phyloP scores from a whole-genome alignment of 2,329 filamentous ascomycete genomes.

The Alternaria novae-zelandiae region DNA sequence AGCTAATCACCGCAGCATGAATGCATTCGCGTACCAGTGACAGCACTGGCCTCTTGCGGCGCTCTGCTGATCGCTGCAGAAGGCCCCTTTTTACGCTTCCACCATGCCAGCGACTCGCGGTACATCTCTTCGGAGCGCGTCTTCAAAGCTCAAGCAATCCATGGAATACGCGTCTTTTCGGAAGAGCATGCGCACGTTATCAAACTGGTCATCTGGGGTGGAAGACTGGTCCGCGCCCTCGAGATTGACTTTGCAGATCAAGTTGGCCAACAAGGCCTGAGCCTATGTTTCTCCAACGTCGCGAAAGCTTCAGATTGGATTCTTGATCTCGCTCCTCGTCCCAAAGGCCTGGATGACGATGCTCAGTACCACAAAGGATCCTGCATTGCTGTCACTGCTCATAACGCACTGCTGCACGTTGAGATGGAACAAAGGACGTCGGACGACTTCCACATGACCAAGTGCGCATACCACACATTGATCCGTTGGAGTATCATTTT shows the following conservation, averaged over 20 bases:
- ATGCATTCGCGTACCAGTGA: conserved; percentile 52
- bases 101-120: conserved; percentile 34
- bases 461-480: conserved; percentile 2
- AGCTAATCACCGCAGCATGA: conserved; percentile 43
- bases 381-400: conserved; percentile 71
- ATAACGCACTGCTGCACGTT: conserved; percentile 77
- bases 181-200: conserved; percentile 24
- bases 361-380: conserved; percentile 3
- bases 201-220: conserved; percentile 46
- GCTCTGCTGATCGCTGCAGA: conserved; percentile 51
- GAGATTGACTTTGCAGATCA: conserved; percentile 25
- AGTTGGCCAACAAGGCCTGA: conserved; percentile 30
- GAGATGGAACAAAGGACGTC: conserved; percentile 20
- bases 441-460: neutral
- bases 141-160: conserved; percentile 73
- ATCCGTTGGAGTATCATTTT: neutral
- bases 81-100: conserved; percentile 51
- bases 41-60: conserved; percentile 50
- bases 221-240: conserved; percentile 56
- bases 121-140: conserved; percentile 53
- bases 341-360: conserved; percentile 15
- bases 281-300: conserved; percentile 25
- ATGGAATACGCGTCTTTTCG: conserved; percentile 67
- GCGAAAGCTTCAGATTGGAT: conserved; percentile 47
- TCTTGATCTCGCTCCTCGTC: conserved; percentile 36